Conservation (phyloP, 352 stramenopile species). For the Pythium dissimile region DNA sequence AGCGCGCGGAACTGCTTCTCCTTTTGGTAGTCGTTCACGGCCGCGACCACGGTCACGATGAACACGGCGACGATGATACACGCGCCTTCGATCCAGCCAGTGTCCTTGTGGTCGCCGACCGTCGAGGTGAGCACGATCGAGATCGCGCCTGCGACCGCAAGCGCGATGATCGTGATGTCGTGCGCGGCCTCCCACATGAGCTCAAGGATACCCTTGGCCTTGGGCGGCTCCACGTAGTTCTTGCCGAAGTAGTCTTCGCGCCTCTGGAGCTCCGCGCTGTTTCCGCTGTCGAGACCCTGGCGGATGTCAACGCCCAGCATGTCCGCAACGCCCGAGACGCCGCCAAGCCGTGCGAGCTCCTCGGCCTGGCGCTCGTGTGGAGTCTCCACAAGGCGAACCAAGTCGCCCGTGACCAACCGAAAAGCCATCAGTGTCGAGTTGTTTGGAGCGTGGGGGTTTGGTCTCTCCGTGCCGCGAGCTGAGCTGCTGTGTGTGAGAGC, state of each 20-base stretch:
- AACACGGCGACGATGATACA: conserved; percentile 91
- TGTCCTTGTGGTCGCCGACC: conserved; percentile 51
- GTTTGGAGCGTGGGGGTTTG: not conserved
- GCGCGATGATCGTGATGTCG: conserved; percentile 67
- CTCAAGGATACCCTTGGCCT: conserved; percentile 47
- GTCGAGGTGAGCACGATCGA: conserved; percentile 51
- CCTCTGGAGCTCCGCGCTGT: conserved; percentile 35
- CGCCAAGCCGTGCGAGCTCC: conserved; percentile 48
- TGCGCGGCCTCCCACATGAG: conserved; percentile 90
- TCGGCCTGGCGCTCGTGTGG: conserved; percentile 46
- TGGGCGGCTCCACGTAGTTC: conserved; percentile 61
- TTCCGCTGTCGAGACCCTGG: conserved; percentile 50
- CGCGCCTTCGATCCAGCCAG: conserved; percentile 89
- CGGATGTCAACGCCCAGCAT: conserved; percentile 40
- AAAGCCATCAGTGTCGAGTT: not conserved
- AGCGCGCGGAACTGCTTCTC: conserved; percentile 87
- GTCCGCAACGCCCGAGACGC: conserved; percentile 49
- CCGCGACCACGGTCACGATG: conserved; percentile 88
- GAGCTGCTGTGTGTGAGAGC: not conserved
- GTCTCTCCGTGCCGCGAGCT: no score
- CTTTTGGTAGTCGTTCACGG: conserved; percentile 91
- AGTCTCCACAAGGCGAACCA: conserved; percentile 70
- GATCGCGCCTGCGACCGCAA: conserved; percentile 49
- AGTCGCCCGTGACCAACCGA: conserved; percentile 22
- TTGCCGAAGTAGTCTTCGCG: conserved; percentile 57